phyloP scores from a whole-genome alignment of 768 basidiomycete genomes.

The Suillus paluster region DNA sequence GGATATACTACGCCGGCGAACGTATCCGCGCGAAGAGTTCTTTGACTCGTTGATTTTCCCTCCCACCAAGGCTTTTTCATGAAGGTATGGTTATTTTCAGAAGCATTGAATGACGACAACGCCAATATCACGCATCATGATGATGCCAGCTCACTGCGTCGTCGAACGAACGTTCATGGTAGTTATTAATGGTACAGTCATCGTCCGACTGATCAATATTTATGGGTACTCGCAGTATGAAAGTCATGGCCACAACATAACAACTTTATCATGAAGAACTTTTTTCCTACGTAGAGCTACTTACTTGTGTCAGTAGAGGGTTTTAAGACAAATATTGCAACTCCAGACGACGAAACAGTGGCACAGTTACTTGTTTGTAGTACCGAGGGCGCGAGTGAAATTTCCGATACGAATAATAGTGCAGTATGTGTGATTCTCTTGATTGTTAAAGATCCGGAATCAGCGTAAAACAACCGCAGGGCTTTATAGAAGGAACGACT shows the following conservation, averaged over 20 bases:
- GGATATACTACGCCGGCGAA: slow-evolving; percentile 72
- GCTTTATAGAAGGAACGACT: no score
- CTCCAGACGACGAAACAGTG: no score
- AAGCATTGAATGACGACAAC: neutral
- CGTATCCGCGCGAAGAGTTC: slow-evolving; percentile 50
- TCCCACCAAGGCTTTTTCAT: neutral
- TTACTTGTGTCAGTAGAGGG: no score
- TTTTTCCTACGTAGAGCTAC: no score
- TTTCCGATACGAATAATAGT: no score
- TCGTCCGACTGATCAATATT: neutral
- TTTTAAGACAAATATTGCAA: no score
- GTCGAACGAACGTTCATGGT: neutral
- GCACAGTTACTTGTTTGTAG: no score
- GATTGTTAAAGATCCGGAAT: no score
- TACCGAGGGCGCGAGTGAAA: no score
- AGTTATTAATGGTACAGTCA: neutral
- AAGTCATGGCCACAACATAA: neutral
- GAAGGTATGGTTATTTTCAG: neutral
- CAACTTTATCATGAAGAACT: no score
- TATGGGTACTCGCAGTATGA: neutral
- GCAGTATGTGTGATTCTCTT: no score
- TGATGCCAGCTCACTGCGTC: neutral
- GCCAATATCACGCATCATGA: neutral
- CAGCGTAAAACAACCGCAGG: no score
- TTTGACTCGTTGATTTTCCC: slow-evolving; percentile 22